Evolutionary conservation across 1,284 basidiomycete genomes (phyloP), one percentile per base, ranked within the genome.

Genomic region (Austropuccinia psidii): DNA sequence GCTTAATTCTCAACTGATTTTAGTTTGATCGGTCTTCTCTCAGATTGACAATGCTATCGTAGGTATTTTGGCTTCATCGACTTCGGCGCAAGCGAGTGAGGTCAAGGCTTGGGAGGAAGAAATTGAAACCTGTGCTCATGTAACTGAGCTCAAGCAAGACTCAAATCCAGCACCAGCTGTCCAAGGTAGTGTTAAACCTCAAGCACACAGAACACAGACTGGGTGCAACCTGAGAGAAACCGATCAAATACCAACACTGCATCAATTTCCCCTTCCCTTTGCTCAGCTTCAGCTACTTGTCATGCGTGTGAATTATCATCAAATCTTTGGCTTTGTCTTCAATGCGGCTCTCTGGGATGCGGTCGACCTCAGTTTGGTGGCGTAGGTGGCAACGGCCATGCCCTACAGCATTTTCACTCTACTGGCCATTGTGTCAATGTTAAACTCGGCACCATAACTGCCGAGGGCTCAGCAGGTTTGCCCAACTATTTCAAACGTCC

Each of bases 71-170:
- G 84, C 85, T 1, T 88, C 92, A 0, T 84, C 93, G 77, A 92
- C 92, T 0, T 95, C 93, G 0, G 89, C 91, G 0, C 90, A 93
- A 67, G 90, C 93, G 79, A 91, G 89, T 0, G 93, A 98, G 79
- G 91, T 99, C 73, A 90, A 97, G 81, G 91, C 94, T 1, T 99
- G 96, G 95, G 92, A 96, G 79, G 93, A 98, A 81, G 95, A 98
- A 79, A 89, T 97, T 37, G 79, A 85, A 0, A 82, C 90, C 2
- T 98, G 95, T 83, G 88, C 91, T 79, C 95, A 98, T 79, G 90
- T 92, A 0, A 82, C 90, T 9, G 87, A 86, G 15, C 84, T 98
- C 0, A 83, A 90, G 64, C 94, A 93, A 79, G 81, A 84, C 37
- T 21, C 52, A 45, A 69, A 2, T 83, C 83, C 0, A 73, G 77